A percentile compares a stretch with the other conserved stretches of the same genome.
Conservation (phyloP, 2,329 filamentous ascomycete species). For the Alternaria rosae region DNA sequence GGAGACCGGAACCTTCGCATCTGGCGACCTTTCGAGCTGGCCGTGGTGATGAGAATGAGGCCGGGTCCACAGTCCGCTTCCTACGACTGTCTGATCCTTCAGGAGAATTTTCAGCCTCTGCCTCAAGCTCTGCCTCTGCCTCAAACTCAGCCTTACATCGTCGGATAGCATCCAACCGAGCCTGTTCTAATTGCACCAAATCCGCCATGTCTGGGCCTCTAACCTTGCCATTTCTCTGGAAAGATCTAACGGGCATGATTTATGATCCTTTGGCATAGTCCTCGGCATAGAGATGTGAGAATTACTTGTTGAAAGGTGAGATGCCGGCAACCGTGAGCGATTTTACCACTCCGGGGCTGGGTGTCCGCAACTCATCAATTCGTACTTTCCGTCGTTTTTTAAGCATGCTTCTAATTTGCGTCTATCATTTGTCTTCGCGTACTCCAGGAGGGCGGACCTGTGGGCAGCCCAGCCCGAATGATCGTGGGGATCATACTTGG, state of each 20-base stretch:
- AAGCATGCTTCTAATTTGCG: neutral
- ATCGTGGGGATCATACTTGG: neutral
- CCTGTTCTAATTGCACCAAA: neutral
- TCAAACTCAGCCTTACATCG: neutral
- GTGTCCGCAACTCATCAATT: neutral
- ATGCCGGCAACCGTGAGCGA: neutral
- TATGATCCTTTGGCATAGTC: no score
- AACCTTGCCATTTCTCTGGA: neutral
- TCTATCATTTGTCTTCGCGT: neutral
- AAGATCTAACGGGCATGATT: neutral
- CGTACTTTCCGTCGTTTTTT: neutral
- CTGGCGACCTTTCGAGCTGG: neutral
- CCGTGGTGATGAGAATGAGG: neutral
- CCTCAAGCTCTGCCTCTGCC: neutral
- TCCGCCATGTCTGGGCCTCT: neutral
- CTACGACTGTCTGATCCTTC: neutral
- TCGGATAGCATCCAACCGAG: neutral
- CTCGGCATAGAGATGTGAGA: no score
- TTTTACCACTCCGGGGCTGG: neutral
- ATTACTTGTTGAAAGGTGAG: neutral
- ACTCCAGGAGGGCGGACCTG: neutral
- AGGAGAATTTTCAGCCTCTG: neutral
- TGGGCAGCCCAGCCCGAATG: neutral
- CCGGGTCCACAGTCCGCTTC: neutral
- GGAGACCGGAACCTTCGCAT: neutral